Evolutionary conservation across 1,284 basidiomycete species (phyloP), one percentile per base, ranked within the genome.

Genomic region (Malassezia equina): DNA sequence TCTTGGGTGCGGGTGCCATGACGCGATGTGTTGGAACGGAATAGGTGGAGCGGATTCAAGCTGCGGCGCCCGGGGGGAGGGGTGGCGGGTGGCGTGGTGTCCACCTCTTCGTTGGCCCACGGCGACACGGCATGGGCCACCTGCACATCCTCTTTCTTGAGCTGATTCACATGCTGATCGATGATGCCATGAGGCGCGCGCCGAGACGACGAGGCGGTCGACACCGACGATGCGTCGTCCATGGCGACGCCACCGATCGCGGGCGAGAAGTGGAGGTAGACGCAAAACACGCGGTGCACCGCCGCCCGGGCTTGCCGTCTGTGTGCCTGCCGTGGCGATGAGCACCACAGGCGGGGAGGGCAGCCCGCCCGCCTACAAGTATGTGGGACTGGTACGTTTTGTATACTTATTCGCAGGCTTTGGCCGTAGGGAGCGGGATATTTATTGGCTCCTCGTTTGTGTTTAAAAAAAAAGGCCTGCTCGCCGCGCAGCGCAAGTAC

Each of bases 381-480:
- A 79, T 55, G 72, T 81, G 55, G 80, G 81, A 47, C 75, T 95
- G 59, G 78, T 86, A 24, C 27, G 50, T 52, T 24, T 7, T 19
- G 7, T 4, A 1, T 17, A 3, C 21, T 15, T 15, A 24, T 3
- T 17, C 15, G n/a, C 25, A 52, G 50, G 51, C 40, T 52, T 81
- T 96, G 34, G 90, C 91, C 19, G 78, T 96, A 47, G 76, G 78
- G 17, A 88, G 84, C 67, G 93, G 93, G 21, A 40, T 91, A 23
- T 83, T 98, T 63, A 96, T 96, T 65, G 93, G 93, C 6, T 81
- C 84, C n/a, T 86, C 85, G 66, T 91, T 89, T 76, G 79, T 81
- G 19, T 75, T 98, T 80, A 98, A 98, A 82, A 98, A 96, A 81
- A 93, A 72, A 51, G 76, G 76, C 4, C 59, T 77, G 8, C 58